A percentile compares a stretch with the other conserved stretches of the same genome.
These are phyloP conservation scores for Fusarium sp. DNA, from an alignment of 2,329 filamentous ascomycete species.

Conservation along the genomic window DNA sequence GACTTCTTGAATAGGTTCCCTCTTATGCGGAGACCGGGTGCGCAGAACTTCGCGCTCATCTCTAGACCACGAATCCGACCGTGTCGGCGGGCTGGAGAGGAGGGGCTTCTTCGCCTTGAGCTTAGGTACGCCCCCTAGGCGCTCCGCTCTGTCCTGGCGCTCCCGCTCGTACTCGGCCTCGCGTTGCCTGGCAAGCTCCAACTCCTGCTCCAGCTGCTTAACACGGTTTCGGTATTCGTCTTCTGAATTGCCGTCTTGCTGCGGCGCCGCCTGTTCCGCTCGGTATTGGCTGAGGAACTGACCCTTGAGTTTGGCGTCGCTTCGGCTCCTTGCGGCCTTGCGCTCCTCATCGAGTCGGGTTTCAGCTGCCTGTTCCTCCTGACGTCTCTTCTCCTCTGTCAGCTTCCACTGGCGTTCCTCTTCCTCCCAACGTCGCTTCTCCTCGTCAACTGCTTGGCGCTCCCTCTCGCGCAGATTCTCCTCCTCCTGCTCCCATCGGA, in stretches of 20 bases:
- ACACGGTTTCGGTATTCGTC: conserved; percentile 74
- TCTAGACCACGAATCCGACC: conserved; percentile 72
- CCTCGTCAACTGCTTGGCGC: conserved; percentile 70
- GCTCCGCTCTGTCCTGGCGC: conserved; percentile 62
- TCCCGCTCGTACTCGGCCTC: conserved; percentile 72
- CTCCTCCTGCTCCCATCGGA: conserved; percentile 74
- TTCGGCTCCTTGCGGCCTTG: conserved; percentile 69
- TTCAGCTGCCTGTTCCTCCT: conserved; percentile 80
- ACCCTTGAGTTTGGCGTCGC: conserved; percentile 78
- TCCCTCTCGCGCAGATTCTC: conserved; percentile 70
- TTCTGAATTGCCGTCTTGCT: conserved; percentile 47
- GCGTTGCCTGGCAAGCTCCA: conserved; percentile 71
- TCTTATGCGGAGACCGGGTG: conserved; percentile 61
- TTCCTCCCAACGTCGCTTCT: conserved; percentile 81
- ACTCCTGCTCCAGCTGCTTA: conserved; percentile 81
- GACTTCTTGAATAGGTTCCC: conserved; percentile 45
- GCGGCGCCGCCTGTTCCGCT: conserved; percentile 64
- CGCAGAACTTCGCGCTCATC: conserved; percentile 74
- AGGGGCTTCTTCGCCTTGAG: conserved; percentile 44
- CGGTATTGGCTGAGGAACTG: conserved; percentile 91
- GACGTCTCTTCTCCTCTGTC: conserved; percentile 77
- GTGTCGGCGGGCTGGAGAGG: conserved; percentile 49
- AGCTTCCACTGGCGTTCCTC: conserved; percentile 81
- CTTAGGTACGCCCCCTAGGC: conserved; percentile 24
- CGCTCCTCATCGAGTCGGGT: conserved; percentile 75